phyloP scores from a whole-genome alignment of 768 basidiomycete genomes.

The Boletellus ananas region DNA sequence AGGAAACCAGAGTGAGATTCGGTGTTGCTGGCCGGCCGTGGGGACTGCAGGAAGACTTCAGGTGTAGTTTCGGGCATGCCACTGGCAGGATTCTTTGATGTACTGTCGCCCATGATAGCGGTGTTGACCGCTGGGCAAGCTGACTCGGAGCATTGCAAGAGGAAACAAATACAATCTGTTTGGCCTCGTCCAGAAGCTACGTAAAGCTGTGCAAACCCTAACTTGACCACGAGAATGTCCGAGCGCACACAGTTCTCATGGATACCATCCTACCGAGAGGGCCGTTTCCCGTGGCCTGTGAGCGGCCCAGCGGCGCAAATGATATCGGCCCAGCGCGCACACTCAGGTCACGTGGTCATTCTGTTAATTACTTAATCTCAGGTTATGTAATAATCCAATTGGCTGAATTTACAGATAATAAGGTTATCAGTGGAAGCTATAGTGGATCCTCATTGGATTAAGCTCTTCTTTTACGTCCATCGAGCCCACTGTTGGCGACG shows the following conservation, averaged over 20 bases:
- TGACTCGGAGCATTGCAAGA: constrained; percentile 1
- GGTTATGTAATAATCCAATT: constrained; percentile 9
- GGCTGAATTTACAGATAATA: constrained; percentile 11
- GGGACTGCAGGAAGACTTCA: not conserved
- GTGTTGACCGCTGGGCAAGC: not conserved
- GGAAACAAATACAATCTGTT: constrained; percentile 9
- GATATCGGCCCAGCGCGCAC: too few relatives aligned
- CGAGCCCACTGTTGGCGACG: constrained; percentile 22
- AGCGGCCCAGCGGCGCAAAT: too few relatives aligned
- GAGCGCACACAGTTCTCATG: too few relatives aligned
- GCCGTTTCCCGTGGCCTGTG: too few relatives aligned
- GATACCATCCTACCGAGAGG: too few relatives aligned
- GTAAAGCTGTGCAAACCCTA: not conserved
- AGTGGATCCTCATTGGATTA: constrained; percentile 25
- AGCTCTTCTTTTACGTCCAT: constrained; percentile 33
- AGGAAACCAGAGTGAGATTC: constrained; percentile 32
- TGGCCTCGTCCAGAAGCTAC: constrained; percentile 2
- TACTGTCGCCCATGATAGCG: constrained; percentile 27
- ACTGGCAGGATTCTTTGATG: not conserved
- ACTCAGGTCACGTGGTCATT: not conserved
- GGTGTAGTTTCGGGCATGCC: not conserved
- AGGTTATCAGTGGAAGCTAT: constrained; percentile 19
- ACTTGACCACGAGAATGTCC: too few relatives aligned
- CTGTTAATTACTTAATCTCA: constrained; percentile 7
- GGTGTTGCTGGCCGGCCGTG: not conserved